These are phyloP conservation scores for Plasmodium gonderi DNA, from an alignment of 169 alveolate species.

Conservation along the genomic window DNA sequence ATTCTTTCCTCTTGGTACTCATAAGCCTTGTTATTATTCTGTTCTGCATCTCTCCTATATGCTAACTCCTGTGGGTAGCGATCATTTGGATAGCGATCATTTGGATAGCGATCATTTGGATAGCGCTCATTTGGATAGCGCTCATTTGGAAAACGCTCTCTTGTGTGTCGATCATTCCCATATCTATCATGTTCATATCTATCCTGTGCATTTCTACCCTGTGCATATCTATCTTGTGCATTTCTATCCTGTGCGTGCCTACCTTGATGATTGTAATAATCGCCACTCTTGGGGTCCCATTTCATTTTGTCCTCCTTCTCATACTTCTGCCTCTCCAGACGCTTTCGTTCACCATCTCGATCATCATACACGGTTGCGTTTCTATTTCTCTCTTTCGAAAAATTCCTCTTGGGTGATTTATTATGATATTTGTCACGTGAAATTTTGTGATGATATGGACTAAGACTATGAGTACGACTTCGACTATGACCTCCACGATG, in stretches of 20 bases:
- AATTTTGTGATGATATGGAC: slow-evolving; percentile 21
- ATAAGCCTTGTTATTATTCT: background rate
- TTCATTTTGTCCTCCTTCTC: slow-evolving; percentile 15
- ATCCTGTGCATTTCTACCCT: background rate
- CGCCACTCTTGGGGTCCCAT: background rate
- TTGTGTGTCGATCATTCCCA: background rate
- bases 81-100: background rate
- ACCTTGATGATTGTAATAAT: background rate
- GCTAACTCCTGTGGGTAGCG: background rate
- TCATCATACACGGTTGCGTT: background rate
- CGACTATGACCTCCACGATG: background rate
- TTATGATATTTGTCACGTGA: slow-evolving; percentile 42
- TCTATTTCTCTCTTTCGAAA: slow-evolving; percentile 34
- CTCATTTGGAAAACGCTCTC: background rate
- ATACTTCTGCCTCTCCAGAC: slow-evolving; percentile 2
- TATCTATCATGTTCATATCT: background rate
- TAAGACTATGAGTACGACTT: background rate
- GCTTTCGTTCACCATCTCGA: slow-evolving; percentile 12
- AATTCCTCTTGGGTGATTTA: slow-evolving; percentile 34
- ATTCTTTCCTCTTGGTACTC: slow-evolving; percentile 36
- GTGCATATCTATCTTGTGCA: background rate
- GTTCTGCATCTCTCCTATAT: background rate
- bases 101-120: background rate
- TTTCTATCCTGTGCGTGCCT: background rate
- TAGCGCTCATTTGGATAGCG: background rate